Evolutionary conservation across 495 filamentous ascomycete species (phyloP).

Genomic region (Friedmanniomyces simplex): DNA sequence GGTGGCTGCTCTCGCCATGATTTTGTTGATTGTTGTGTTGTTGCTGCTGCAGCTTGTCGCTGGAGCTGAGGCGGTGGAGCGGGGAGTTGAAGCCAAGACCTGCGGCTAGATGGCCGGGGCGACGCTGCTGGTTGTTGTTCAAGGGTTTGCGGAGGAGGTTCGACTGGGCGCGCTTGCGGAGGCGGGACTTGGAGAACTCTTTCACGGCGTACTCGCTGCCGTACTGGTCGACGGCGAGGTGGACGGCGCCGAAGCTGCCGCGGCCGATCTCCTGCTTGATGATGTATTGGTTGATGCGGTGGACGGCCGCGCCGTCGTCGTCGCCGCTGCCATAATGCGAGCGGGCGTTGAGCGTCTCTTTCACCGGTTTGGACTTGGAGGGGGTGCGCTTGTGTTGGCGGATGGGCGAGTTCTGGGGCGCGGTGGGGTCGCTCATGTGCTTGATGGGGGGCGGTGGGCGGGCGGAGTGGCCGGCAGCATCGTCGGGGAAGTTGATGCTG

Average conservation of each 20-base stretch:
- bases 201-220: slow-evolving; percentile 94
- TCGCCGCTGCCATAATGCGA: slow-evolving; percentile 81
- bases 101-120: slow-evolving; percentile 41
- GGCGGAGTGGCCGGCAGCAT: background rate
- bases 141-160: slow-evolving; percentile 65
- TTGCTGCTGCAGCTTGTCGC: slow-evolving; percentile 39
- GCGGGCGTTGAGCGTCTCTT: slow-evolving; percentile 82
- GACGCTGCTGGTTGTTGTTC: slow-evolving; percentile 35
- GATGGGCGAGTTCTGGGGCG: slow-evolving; percentile 25
- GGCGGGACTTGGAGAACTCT: slow-evolving; percentile 87
- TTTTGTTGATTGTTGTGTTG: slow-evolving; percentile 35
- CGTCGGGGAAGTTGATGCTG: slow-evolving; percentile 25
- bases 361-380: slow-evolving; percentile 31
- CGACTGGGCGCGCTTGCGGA: slow-evolving; percentile 89
- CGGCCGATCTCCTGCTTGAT: slow-evolving; percentile 94
- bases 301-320: slow-evolving; percentile 65
- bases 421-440: slow-evolving; percentile 24
- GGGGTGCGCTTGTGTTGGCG: slow-evolving; percentile 31
- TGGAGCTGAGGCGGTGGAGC: slow-evolving; percentile 43
- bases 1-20: too few species aligned
- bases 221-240: slow-evolving; percentile 81
- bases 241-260: slow-evolving; percentile 90
- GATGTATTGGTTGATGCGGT: slow-evolving; percentile 85
- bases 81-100: slow-evolving; percentile 55
- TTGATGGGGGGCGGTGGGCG: slow-evolving; percentile 27